Conservation (phyloP, 805 yeast species). For the Metschnikowia anglica region DNA sequence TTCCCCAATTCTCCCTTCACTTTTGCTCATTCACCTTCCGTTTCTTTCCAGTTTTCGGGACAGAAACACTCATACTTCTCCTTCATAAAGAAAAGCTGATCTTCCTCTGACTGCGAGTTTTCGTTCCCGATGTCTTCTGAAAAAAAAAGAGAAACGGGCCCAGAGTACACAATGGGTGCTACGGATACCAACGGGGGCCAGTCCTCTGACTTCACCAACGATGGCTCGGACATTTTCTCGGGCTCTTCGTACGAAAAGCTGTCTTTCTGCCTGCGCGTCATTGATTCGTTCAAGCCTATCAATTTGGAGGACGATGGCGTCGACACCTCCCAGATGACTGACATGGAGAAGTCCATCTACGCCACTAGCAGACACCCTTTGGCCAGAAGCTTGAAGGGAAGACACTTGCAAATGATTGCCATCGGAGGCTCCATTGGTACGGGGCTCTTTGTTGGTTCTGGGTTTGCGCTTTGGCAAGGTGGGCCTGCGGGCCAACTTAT, state of each 20-base stretch:
- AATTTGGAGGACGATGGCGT: constrained; percentile 39
- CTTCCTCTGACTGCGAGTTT: no score
- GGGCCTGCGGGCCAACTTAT: constrained; percentile 24
- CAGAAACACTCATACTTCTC: no score
- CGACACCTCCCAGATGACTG: constrained; percentile 40
- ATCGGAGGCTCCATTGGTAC: constrained; percentile 87
- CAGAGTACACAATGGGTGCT: constrained; percentile 7
- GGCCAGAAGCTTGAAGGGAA: constrained; percentile 44
- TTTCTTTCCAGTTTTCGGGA: no score
- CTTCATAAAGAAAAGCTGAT: no score
- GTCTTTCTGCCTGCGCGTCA: constrained; percentile 22
- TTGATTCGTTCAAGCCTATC: constrained; percentile 41
- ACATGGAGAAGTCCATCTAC: constrained; percentile 37
- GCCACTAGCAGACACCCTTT: constrained; percentile 45
- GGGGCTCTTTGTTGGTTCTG: constrained; percentile 42
- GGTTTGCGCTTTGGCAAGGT: constrained; percentile 21
- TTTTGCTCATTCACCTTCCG: no score
- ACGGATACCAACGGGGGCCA: neutral
- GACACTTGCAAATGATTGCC: constrained; percentile 75
- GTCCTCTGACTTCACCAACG: constrained; percentile 4
- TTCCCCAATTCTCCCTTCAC: no score
- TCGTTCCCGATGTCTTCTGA: neutral
- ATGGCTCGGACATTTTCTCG: constrained; percentile 1
- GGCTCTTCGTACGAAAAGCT: constrained; percentile 13
- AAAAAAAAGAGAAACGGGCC: constrained; percentile 1